Base-by-base conservation (phyloP, 2,329 filamentous ascomycete genomes). In the Aureobasidium sp. region DNA sequence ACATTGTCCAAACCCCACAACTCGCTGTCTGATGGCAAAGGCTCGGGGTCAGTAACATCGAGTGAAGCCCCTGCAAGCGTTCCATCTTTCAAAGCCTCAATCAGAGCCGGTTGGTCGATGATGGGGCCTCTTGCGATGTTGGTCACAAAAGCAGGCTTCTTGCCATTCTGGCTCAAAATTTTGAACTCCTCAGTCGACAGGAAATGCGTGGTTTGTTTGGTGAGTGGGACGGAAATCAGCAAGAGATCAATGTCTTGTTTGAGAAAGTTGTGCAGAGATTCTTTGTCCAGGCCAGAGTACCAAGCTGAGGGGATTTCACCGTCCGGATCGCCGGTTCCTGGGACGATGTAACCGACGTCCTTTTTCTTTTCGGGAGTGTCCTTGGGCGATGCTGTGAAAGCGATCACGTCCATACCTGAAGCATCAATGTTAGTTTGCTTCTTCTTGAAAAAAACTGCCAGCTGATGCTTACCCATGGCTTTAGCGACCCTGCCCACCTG, bases 1-100 rank as follows among this genome's bases (percentile, higher is more conserved):
- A 85, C 73, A 65, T 90, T 89, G 56, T 79, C 79, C 12, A 83
- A 73, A 22, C 72, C 76, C 86, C 86, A 91, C 47, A 91, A 69
- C 57, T 79, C 77, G 63, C 86, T 80, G 4, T 84, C 79, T 2
- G 74, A 68, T 0, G 86, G 85, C 57, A 91, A 65, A 0, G 88
- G 88, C 66, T 91, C 88, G 0, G 87, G 87, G 56, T 90, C 86
- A 1, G 86, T 86, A 1, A 91, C 87, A 64, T 90, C 87, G 35
- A 91, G 68, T 1, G 86, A 86, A 0, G 87, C 88, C 25, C 87
- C 87, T 3, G 73, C 68, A 25, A 87, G 63, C 2, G 75, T 72
- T 0, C 75, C 76, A 0, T 72, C 73, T 35, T 79, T 69, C 10
- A 90, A 69, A 0, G 85, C 83, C 1, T 72, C 71, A 16, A 88